Percentiles rank a stretch among this genome's conserved stretches.
These are phyloP conservation scores for Rhododendron henanense DNA, from an alignment of 148 eudicot genomes.

Conservation along the genomic window DNA sequence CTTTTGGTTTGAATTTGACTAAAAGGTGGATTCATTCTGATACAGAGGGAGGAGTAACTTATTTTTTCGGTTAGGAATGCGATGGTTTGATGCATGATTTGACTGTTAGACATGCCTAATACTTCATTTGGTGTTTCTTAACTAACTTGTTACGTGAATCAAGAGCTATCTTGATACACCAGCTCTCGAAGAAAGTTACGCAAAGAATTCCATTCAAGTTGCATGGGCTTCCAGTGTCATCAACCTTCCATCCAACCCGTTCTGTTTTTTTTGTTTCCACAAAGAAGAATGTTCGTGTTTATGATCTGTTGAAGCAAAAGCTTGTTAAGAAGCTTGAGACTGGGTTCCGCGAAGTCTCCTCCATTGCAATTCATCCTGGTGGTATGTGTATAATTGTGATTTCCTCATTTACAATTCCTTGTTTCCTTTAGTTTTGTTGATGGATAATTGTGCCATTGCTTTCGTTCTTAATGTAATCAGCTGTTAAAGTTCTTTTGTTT, in stretches of 20 bases:
- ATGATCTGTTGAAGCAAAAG: conserved; percentile 73
- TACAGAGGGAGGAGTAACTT: background rate
- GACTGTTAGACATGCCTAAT: background rate
- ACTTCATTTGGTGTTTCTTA: conserved; percentile 43
- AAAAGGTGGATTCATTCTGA: background rate
- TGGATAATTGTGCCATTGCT: background rate
- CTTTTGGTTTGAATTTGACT: background rate
- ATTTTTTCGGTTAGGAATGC: background rate
- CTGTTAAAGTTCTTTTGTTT: background rate
- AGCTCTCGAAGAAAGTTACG: conserved; percentile 70
- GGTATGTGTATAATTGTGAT: conserved; percentile 39
- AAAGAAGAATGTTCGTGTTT: conserved; percentile 84
- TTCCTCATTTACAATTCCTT: background rate
- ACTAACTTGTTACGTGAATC: conserved; percentile 68
- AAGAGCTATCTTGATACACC: conserved; percentile 80
- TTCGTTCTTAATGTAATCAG: conserved; percentile 1
- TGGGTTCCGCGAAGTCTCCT: conserved; percentile 74
- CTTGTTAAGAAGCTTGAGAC: conserved; percentile 83
- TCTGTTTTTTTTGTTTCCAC: conserved; percentile 80
- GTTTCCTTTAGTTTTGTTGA: background rate
- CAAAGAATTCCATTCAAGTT: conserved; percentile 74
- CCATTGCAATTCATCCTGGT: conserved; percentile 88
- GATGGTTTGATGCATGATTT: background rate
- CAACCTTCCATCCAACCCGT: conserved; percentile 86
- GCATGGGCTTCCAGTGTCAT: conserved; percentile 83